A percentile compares a stretch with the other conserved stretches of the same genome.
Evolutionary conservation across 1,139 yeast genomes (phyloP).

Genomic region (Protomyces macrosporus): DNA sequence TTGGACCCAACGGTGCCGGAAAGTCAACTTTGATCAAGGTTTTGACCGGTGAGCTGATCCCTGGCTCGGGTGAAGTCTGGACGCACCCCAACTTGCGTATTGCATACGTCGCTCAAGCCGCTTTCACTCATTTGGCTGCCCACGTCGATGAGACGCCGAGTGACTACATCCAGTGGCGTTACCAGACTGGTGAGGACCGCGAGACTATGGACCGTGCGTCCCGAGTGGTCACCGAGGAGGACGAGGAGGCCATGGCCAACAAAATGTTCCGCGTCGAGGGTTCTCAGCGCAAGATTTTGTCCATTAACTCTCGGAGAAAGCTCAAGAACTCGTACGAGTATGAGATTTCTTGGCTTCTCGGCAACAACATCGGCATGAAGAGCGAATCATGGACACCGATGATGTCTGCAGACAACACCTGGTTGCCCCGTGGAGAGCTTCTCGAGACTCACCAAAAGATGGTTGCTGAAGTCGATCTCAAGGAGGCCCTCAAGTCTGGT

Average conservation of each 20-base stretch:
- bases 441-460: slow-evolving; percentile 97
- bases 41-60: slow-evolving; percentile 97
- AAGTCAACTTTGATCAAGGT: slow-evolving; percentile 87
- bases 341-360: slow-evolving; percentile 93
- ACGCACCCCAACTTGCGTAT: slow-evolving; percentile 99
- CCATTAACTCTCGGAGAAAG: slow-evolving; percentile 96
- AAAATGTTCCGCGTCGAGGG: slow-evolving; percentile 98
- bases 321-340: slow-evolving; percentile 99
- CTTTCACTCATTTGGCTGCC: slow-evolving; percentile 97
- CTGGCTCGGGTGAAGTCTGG: slow-evolving; percentile 97
- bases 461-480: slow-evolving; percentile 99
- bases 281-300: slow-evolving; percentile 94
- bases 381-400: slow-evolving; percentile 99
- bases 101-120: slow-evolving; percentile 99
- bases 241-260: slow-evolving; percentile 92
- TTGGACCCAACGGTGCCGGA: slow-evolving; percentile 99
- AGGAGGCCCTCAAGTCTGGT: slow-evolving; percentile 99
- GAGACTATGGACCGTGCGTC: slow-evolving; percentile 99
- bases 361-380: slow-evolving; percentile 98
- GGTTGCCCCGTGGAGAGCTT: slow-evolving; percentile 99
- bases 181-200: slow-evolving; percentile 99
- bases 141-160: slow-evolving; percentile 99
- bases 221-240: slow-evolving; percentile 94
- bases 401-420: slow-evolving; percentile 99
- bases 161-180: slow-evolving; percentile 99